These are phyloP conservation scores for Syncephalastrum monosporum DNA, from an alignment of 371 early-diverging fungal genomes.

Conservation along the genomic window DNA sequence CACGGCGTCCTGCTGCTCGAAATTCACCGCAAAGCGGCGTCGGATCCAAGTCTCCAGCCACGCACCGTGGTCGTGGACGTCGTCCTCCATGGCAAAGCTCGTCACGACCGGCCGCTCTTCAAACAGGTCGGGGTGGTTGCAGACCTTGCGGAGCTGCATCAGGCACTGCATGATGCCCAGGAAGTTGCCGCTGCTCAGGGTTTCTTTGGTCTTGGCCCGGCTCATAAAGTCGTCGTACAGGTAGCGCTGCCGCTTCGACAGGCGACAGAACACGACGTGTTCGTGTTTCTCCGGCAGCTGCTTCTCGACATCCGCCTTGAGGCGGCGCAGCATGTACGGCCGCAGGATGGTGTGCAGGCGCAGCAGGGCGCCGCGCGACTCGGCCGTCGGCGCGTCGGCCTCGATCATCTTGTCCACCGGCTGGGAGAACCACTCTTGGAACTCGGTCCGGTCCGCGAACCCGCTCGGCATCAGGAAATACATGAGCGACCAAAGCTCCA, in stretches of 20 bases:
- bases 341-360: slow-evolving; percentile 77
- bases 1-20: slow-evolving; percentile 26
- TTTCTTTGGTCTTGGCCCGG: slow-evolving; percentile 77
- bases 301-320: slow-evolving; percentile 85
- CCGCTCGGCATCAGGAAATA: slow-evolving; percentile 92
- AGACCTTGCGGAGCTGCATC: slow-evolving; percentile 96
- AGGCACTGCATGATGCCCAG: slow-evolving; percentile 87
- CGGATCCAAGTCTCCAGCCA: slow-evolving; percentile 48
- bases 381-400: slow-evolving; percentile 56
- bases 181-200: slow-evolving; percentile 73
- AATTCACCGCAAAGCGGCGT: slow-evolving; percentile 31
- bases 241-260: slow-evolving; percentile 82
- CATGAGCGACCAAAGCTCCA: slow-evolving; percentile 93
- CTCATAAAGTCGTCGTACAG: slow-evolving; percentile 89
- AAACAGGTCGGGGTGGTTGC: slow-evolving; percentile 96
- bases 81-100: slow-evolving; percentile 68
- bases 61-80: slow-evolving; percentile 42
- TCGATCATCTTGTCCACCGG: slow-evolving; percentile 82
- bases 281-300: slow-evolving; percentile 85
- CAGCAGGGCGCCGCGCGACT: slow-evolving; percentile 59
- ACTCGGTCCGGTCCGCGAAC: slow-evolving; percentile 81
- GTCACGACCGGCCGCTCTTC: slow-evolving; percentile 86
- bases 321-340: slow-evolving; percentile 87
- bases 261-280: slow-evolving; percentile 74
- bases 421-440: slow-evolving; percentile 89